A percentile compares a stretch with the other conserved stretches of the same genome.
phyloP scores from a whole-genome alignment of 192 early-diverging fungal genomes.

The Entrophospora sp. region DNA sequence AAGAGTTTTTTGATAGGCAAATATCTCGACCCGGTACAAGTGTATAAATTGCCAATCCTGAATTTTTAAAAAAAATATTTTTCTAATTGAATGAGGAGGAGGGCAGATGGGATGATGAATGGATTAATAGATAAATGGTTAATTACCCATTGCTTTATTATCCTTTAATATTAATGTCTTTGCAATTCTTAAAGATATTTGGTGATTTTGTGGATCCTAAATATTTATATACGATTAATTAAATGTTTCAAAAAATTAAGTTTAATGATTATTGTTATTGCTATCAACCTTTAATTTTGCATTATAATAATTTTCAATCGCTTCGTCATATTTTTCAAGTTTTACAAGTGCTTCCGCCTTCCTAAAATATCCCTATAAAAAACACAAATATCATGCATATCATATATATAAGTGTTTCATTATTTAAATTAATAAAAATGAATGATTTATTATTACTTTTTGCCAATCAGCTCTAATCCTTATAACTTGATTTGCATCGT shows the following conservation, averaged over 20 bases:
- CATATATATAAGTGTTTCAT: too few species aligned
- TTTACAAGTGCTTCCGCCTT: slow-evolving; percentile 47
- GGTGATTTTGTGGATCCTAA: slow-evolving; percentile 37
- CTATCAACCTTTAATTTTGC: slow-evolving; percentile 28
- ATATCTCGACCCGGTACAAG: slow-evolving; percentile 66
- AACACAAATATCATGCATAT: too few species aligned
- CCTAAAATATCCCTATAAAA: slow-evolving; percentile 60
- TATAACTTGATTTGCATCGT: too few species aligned
- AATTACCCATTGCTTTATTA: slow-evolving; percentile 42
- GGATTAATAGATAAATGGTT: neutral
- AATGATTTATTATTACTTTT: too few species aligned
- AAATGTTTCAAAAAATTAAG: neutral
- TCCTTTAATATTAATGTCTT: slow-evolving; percentile 44
- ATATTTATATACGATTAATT: neutral
- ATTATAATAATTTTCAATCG: slow-evolving; percentile 31
- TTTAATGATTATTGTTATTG: neutral
- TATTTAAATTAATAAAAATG: too few species aligned
- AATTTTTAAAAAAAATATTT: too few species aligned
- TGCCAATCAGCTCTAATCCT: too few species aligned
- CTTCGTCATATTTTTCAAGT: slow-evolving; percentile 38
- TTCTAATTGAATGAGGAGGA: too few species aligned
- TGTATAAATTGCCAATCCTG: slow-evolving; percentile 53
- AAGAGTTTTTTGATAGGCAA: slow-evolving; percentile 35
- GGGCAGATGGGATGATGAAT: too few species aligned
- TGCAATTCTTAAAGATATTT: slow-evolving; percentile 39